phyloP scores from a whole-genome alignment of 2,329 filamentous ascomycete species.

The Clonostachys byssicola region DNA sequence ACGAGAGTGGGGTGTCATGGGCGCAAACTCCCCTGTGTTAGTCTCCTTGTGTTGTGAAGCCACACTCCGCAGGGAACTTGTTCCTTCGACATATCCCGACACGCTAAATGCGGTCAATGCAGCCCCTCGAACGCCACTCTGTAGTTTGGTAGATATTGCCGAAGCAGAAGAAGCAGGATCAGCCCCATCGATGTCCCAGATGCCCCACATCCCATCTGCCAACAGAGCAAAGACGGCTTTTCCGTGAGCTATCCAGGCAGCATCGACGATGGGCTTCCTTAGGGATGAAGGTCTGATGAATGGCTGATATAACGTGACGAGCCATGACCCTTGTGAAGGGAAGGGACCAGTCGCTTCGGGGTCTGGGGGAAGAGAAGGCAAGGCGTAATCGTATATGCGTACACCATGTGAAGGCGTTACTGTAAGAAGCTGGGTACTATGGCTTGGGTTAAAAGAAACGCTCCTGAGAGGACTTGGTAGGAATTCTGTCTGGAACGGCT shows the following conservation, averaged over 20 bases:
- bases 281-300: conserved; percentile 43
- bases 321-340: conserved; percentile 58
- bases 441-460: conserved; percentile 57
- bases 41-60: conserved; percentile 24
- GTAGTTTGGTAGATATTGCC: conserved; percentile 43
- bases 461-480: conserved; percentile 48
- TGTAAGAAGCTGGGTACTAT: conserved; percentile 50
- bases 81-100: conserved; percentile 57
- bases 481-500: conserved; percentile 58
- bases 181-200: conserved; percentile 61
- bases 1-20: conserved; percentile 60
- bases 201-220: conserved; percentile 62
- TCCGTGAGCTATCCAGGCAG: conserved; percentile 58
- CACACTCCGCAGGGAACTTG: conserved; percentile 44
- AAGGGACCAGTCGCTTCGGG: conserved; percentile 45
- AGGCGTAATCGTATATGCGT: conserved; percentile 58
- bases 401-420: conserved; percentile 52
- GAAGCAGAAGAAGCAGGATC: conserved; percentile 37
- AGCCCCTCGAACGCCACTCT: conserved; percentile 49
- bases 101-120: conserved; percentile 54
- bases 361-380: conserved; percentile 46
- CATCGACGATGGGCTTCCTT: conserved; percentile 58
- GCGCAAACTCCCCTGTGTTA: conserved; percentile 49
- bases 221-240: conserved; percentile 54
- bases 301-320: conserved; percentile 57